Conservation (phyloP, 2,329 filamentous ascomycete species). For the Penicillium concentricum region DNA sequence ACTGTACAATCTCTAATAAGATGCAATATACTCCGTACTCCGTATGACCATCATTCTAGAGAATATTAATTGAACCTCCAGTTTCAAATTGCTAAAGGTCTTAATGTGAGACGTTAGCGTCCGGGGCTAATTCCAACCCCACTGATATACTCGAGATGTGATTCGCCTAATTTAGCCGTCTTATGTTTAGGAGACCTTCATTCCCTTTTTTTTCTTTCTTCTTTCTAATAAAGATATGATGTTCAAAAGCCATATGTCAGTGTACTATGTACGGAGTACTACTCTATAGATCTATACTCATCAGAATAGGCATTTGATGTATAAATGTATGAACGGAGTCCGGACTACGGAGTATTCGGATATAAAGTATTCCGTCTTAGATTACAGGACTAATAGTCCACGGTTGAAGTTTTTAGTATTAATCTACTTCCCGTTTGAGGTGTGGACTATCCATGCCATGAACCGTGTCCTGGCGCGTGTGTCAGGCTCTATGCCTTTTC, state of each 20-base stretch:
- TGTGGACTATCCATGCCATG: neutral
- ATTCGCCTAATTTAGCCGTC: constrained; percentile 8
- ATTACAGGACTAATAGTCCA: too few species aligned
- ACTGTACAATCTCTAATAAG: too few species aligned
- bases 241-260: neutral
- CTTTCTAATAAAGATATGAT: neutral
- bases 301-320: neutral
- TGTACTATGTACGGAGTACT: too few species aligned
- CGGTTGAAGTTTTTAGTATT: too few species aligned
- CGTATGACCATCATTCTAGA: too few species aligned
- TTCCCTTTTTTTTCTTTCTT: neutral
- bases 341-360: neutral
- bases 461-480: neutral
- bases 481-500: neutral
- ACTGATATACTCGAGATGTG: constrained; percentile 15
- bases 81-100: constrained; percentile 9
- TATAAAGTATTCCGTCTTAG: neutral
- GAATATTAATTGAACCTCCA: neutral
- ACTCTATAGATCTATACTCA: neutral
- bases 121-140: constrained; percentile 21
- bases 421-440: too few species aligned
- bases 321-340: neutral
- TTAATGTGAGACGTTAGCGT: constrained; percentile 29
- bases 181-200: neutral
- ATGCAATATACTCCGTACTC: neutral